These are phyloP conservation scores for Cetraspora pellucida DNA, from an alignment of 192 early-diverging fungal species.

Conservation along the genomic window DNA sequence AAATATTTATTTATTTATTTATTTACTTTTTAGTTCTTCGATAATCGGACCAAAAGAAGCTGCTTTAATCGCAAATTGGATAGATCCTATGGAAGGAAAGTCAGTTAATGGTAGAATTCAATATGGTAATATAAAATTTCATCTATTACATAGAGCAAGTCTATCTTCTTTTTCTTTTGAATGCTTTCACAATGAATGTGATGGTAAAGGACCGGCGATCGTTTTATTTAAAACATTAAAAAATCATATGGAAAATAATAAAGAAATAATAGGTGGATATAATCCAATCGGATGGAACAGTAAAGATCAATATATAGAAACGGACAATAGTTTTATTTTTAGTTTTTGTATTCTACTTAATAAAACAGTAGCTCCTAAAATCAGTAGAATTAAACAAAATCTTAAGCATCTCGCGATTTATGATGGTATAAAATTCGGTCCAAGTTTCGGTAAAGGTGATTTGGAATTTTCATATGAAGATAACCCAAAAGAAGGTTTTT, in stretches of 20 bases:
- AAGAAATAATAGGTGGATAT: slow-evolving; percentile 30
- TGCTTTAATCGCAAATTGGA: slow-evolving; percentile 24
- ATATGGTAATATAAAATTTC: slow-evolving; percentile 20
- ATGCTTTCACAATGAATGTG: slow-evolving; percentile 7
- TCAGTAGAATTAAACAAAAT: slow-evolving; percentile 14
- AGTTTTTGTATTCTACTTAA: not conserved
- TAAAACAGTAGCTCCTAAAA: not conserved
- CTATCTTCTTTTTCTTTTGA: slow-evolving; percentile 3
- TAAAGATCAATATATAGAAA: not conserved
- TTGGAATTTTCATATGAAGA: slow-evolving; percentile 9
- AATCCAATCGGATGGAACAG: not conserved
- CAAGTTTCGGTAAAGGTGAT: slow-evolving; percentile 20
- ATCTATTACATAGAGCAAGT: slow-evolving; percentile 12
- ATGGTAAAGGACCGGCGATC: slow-evolving; percentile 3
- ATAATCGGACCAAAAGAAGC: slow-evolving; percentile 7
- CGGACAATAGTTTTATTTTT: slow-evolving; percentile 2
- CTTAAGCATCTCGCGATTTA: not conserved
- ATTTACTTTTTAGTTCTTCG: not conserved
- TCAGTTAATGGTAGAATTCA: not conserved
- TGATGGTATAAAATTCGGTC: not conserved
- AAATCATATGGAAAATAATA: slow-evolving; percentile 4
- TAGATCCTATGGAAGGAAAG: not conserved
- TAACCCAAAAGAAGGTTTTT: slow-evolving; percentile 19
- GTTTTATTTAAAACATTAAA: slow-evolving; percentile 10
- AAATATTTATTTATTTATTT: too few relatives aligned